These are phyloP conservation scores for Torulaspora indica DNA, from an alignment of 805 yeast species.

Conservation along the genomic window DNA sequence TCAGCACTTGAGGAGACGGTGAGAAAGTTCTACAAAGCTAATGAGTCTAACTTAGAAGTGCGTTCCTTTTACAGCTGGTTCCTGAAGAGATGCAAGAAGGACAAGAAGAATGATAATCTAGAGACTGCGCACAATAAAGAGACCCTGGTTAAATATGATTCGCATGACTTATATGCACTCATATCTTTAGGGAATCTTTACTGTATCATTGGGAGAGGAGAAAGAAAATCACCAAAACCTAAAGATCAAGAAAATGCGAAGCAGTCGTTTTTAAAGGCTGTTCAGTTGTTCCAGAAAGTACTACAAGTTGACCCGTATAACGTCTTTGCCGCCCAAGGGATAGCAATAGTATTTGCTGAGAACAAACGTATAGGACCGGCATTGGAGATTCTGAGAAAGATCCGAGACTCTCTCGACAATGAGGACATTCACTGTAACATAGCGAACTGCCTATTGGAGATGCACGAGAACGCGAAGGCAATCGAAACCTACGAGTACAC, in stretches of 20 bases:
- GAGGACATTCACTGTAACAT: slow-evolving; percentile 76
- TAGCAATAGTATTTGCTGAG: slow-evolving; percentile 89
- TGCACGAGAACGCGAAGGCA: slow-evolving; percentile 77
- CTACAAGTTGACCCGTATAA: slow-evolving; percentile 76
- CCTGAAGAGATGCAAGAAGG: slow-evolving; percentile 46
- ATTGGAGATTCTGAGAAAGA: slow-evolving; percentile 77
- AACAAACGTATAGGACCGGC: slow-evolving; percentile 71
- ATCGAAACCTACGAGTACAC: slow-evolving; percentile 87
- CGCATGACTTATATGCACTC: slow-evolving; percentile 86
- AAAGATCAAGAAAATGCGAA: slow-evolving; percentile 50
- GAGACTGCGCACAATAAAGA: slow-evolving; percentile 81
- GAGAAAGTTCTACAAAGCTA: slow-evolving; percentile 47
- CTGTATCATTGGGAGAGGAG: slow-evolving; percentile 73
- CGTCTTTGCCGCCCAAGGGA: slow-evolving; percentile 96
- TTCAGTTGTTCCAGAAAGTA: slow-evolving; percentile 86
- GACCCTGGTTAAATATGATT: slow-evolving; percentile 73
- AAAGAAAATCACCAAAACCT: slow-evolving; percentile 40
- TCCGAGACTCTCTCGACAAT: slow-evolving; percentile 84
- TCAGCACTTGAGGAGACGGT: slow-evolving; percentile 47
- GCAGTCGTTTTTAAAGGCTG: slow-evolving; percentile 82
- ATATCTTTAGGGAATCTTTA: slow-evolving; percentile 88
- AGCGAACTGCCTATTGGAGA: slow-evolving; percentile 82
- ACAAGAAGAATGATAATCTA: slow-evolving; percentile 45
- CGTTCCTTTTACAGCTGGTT: slow-evolving; percentile 94
- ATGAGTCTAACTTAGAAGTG: slow-evolving; percentile 66